Evolutionary conservation across 257 asterid species (phyloP).

Genomic region (Nicotiana benthamiana): DNA sequence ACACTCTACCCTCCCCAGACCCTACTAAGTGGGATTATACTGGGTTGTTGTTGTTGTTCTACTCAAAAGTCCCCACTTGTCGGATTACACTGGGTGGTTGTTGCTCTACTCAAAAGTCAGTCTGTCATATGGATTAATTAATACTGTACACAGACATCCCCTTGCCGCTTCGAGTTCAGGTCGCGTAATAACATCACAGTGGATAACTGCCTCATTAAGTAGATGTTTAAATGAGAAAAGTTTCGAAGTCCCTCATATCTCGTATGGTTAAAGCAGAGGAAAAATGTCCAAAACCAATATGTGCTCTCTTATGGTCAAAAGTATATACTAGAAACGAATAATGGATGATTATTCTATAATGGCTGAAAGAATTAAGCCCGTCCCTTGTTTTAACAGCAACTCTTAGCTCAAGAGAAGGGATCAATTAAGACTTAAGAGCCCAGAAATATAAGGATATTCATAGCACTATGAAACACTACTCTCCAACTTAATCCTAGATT

Average conservation of each 20-base stretch:
- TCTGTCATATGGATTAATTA: neutral
- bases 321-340: neutral
- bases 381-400: neutral
- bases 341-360: neutral
- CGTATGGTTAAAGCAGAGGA: neutral
- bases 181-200: neutral
- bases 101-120: conserved; percentile 1
- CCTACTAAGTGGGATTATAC: too few relatives aligned
- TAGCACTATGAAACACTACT: neutral
- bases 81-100: too few relatives aligned
- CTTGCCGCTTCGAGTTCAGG: neutral
- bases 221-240: neutral
- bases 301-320: neutral
- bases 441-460: neutral
- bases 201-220: neutral
- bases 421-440: neutral
- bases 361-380: neutral
- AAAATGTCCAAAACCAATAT: neutral
- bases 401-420: neutral
- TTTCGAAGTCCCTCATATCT: neutral
- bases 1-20: too few relatives aligned
- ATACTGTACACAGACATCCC: neutral
- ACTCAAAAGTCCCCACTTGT: too few relatives aligned
- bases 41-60: too few relatives aligned
- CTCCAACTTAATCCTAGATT: neutral